A percentile compares a stretch with the other conserved stretches of the same genome.
These are phyloP conservation scores for Trichoderma sp. DNA, from an alignment of 2,329 filamentous ascomycete genomes.

Conservation along the genomic window DNA sequence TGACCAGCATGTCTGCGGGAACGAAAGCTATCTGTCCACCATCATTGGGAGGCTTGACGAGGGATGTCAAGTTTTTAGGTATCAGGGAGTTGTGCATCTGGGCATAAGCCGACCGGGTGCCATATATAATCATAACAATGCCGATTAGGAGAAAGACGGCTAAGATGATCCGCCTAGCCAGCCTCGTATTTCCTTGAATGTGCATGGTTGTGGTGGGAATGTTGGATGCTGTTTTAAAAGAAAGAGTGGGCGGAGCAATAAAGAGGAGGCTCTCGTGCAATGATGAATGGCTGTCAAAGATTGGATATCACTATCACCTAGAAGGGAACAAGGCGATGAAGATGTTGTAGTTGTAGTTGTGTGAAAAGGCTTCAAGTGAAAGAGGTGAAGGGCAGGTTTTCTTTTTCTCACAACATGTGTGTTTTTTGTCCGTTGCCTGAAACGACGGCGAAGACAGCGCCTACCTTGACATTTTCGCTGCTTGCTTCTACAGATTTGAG, in stretches of 20 bases:
- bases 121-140: not conserved
- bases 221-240: not conserved
- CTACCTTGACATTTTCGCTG: not conserved
- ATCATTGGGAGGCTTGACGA: not conserved
- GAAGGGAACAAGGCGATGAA: not conserved
- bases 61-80: not conserved
- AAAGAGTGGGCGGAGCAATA: not conserved
- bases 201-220: not conserved
- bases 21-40: not conserved
- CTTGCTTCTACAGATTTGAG: too few relatives aligned
- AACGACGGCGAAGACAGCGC: not conserved
- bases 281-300: not conserved
- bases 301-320: not conserved
- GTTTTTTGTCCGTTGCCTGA: not conserved
- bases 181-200: not conserved
- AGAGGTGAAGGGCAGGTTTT: not conserved
- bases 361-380: not conserved
- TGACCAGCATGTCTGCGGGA: not conserved
- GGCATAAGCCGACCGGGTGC: not conserved
- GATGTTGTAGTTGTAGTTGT: not conserved
- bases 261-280: not conserved
- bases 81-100: not conserved
- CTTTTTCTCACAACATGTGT: not conserved
- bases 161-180: not conserved
- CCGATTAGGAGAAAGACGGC: not conserved